Evolutionary conservation across 495 filamentous ascomycete genomes (phyloP), one percentile per base, ranked within the genome.

Genomic region (Neurospora sp.): DNA sequence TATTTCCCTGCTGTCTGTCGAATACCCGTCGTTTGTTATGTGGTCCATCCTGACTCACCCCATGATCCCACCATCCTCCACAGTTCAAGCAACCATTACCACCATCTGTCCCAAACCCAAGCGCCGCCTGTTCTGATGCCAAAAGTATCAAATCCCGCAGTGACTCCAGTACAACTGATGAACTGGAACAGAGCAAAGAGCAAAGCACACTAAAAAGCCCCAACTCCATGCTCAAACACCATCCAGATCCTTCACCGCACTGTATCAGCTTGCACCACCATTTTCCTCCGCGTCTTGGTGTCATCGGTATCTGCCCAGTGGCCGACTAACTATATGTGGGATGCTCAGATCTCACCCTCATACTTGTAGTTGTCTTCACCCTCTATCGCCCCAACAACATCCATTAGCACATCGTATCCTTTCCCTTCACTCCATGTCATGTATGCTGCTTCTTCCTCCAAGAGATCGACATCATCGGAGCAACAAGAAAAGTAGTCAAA

Each of bases 401-500:
- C 54, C 54, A 66, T 66, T 66, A 66, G 54, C 54, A 66, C 31
- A 19, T 66, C 54, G 6, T 66, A 66, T 36, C 31, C 54, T 66
- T 34, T 66, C 3, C 13, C 54, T 15, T 38, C 37, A 8, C 37
- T 10, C 9, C 37, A 31, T 31, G 31, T 31, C 31, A 31, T 9
- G 9, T 11, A 38, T 38, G 37, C 9, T 38, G 37, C 37, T 38
- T 38, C 37, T 38, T 38, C 37, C 9, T 38, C 37, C 37, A 38
- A 38, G 9, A 39, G 38, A 9, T 66, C 54, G 15, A 34, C 31
- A 66, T 66, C 54, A 13, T 66, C 39, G 37, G 24, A 43, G 66
- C 42, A 39, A 48, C 9, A 70, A 62, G 42, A 69, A 31, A 71
- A 62, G 69, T 70, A 48, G 78, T 80, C 77, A 77, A 71, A 48